Conservation (phyloP, 768 basidiomycete genomes). For the Collybiopsis confluens region DNA sequence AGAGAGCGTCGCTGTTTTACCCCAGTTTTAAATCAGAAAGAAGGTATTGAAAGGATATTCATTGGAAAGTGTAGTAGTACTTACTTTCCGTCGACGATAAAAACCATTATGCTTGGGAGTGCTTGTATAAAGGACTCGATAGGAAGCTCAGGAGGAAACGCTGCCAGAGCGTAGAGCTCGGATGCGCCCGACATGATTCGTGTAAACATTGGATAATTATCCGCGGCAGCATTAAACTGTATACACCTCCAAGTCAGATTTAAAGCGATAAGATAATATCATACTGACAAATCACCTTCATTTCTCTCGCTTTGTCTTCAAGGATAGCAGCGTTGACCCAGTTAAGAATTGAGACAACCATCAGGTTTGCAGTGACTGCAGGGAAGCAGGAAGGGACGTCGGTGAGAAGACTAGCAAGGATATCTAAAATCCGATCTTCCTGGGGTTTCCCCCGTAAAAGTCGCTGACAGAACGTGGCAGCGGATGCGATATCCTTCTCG, state of each 20-base stretch:
- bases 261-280: no score
- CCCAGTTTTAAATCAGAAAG: no score
- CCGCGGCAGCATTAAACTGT: constrained; percentile 8
- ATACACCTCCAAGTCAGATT: no score
- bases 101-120: constrained; percentile 29
- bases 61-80: constrained; percentile 12
- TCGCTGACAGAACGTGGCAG: constrained; percentile 29
- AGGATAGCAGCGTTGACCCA: constrained; percentile 28
- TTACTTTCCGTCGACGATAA: constrained; percentile 32
- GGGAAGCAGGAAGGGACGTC: constrained; percentile 24
- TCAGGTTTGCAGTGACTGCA: constrained; percentile 26
- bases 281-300: constrained; percentile 21
- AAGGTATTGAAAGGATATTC: no score
- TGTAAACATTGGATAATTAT: constrained; percentile 17
- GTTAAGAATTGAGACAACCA: constrained; percentile 31
- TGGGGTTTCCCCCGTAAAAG: constrained; percentile 24
- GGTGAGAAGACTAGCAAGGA: constrained; percentile 27
- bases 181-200: constrained; percentile 27
- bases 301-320: constrained; percentile 24
- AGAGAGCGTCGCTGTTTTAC: no score
- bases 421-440: constrained; percentile 24
- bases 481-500: constrained; percentile 17
- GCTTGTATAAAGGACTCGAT: constrained; percentile 31
- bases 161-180: constrained; percentile 30
- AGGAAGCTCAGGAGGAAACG: constrained; percentile 29